Evolutionary conservation across 2,329 filamentous ascomycete species (phyloP), one percentile per base, ranked within the genome.

Genomic region (Clarireedia sp.): DNA sequence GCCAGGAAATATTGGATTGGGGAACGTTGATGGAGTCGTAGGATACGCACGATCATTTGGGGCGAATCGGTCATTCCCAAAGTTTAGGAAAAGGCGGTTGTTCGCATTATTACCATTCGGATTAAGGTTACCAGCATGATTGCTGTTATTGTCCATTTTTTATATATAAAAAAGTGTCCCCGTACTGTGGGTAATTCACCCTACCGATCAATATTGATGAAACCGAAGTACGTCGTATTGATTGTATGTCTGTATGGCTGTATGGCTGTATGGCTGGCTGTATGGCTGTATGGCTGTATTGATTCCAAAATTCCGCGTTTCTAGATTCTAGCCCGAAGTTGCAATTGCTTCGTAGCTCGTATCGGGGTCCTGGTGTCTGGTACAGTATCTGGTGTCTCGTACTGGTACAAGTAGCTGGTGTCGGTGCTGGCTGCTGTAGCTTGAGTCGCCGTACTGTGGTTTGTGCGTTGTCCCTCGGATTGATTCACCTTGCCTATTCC

Each of bases 11-110:
- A 95, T 87, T 58, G 91, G 91, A 74, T 97, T 92, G 12, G 92
- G 92, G 69, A 97, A 97, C 57, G 91, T 96, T 62, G 92, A 96
- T 51, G 92, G 92, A 9, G 92, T 96, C 52, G 92, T 90, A 64
- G 87, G 88, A 77, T 89, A 90, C 63, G 83, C 77, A 69, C 86
- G 79, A 70, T 86, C 86, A 79, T 49, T 54, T 17, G 51, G 50
- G 81, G 72, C 86, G 86, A 68, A 88, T 78, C 68, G 81, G 62
- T 81, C 81, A 67, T 73, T 74, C 36, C 74, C 65, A 36, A 66
- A 61, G 55, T 68, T 66, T 48, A 67, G 52, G 44, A 63, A 63
- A 55, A 68, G 63, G 16, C 60, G 59, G 51, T 66, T 67, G 51
- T 58, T 59, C 54, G 62, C 59, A 33, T 52, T 58, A 51, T 62